Base-by-base conservation (phyloP, 176 grass and related monocot species). In the Carex cristatella region DNA sequence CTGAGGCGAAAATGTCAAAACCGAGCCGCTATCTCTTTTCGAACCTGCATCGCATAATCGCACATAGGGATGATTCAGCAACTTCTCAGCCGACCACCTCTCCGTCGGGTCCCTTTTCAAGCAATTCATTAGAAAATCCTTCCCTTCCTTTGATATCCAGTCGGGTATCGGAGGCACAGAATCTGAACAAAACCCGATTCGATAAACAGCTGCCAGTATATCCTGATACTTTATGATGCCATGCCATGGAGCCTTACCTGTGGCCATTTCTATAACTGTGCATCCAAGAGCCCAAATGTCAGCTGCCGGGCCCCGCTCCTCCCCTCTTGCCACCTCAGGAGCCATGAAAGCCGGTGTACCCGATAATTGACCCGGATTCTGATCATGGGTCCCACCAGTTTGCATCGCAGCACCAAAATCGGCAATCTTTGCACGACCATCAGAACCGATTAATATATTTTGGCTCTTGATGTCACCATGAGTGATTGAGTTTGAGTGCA, bases 361-460 rank as follows among this genome's bases (percentile, higher is more conserved):
- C 42, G 1, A 86, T 55, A 68, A 5, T 2, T 1, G 79, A 86
- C 11, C 7, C 28, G 0, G 7, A 31, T 10, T 32, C 16, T 79
- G 88, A 56, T 3, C 56, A 5, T 13, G 27, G 69, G 30, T 61
- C 27, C 44, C 58, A 58, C 59, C 14, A 16, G 8, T 66, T 54
- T 66, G 81, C 42, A 83, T 67, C 5, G 93, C 91, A 67, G 91
- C 91, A 0, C 95, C 93, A 69, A 98, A 92, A 87, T 98, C 95
- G 0, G 91, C 90, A 4, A 98, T 87, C 88, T 87, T 90, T 10
- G 93, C 91, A 9, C 71, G 88, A 1, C 89, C 88, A 53, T 94
- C 86, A 51, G 31, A 83, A 51, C 89, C 86, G 79, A 97, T 82
- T 44, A 97, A 75, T 1, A 97, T 85, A 86, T 97, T 94, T 60